Base-by-base conservation (phyloP, 768 basidiomycete genomes). In the Lactarius sp. region DNA sequence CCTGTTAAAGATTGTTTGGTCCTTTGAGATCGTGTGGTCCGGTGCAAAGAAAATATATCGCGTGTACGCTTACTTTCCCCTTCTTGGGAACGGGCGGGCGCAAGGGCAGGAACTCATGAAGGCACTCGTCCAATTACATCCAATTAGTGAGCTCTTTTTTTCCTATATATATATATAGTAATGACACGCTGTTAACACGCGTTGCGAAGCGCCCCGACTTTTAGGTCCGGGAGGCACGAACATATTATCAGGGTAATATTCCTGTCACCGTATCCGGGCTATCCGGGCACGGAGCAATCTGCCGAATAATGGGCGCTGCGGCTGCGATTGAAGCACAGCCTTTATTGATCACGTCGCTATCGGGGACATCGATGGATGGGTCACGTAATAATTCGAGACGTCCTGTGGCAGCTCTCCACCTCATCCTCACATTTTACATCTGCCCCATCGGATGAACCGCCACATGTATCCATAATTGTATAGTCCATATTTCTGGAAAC, bases 241-340 rank as follows among this genome's bases (percentile, higher is more conserved):
- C 63, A 64, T 64, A 60, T 64, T 64, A 64, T 55, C 63, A 51
- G 63, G 63, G 53, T 64, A 64, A 64, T 60, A 55, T 55, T 54
- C 39, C 41, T 61, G 39, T 60, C 53, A 55, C 49, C 63, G 31
- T 50, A 54, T 64, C 50, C 63, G 63, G 63, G 58, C 31, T 55
- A 54, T 39, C 58, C 63, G 63, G 58, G 20, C 59, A 64, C 58
- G 63, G 63, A 60, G 47, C 63, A 51, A 50, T 27, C 63, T 54
- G 58, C 63, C 63, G 63, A 59, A 59, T 37, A 55, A 64, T 64
- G 63, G 63, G 63, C 63, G 63, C 63, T 64, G 63, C 63, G 59
- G 63, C 63, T 54, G 52, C 63, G 63, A 60, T 64, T 50, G 53
- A 41, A 60, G 52, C 52, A 63, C 39, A 60, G 58, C 59, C 58